Evolutionary conservation across 176 grass and related monocot genomes (phyloP).

Genomic region (Miscanthus lutarioriparius): DNA sequence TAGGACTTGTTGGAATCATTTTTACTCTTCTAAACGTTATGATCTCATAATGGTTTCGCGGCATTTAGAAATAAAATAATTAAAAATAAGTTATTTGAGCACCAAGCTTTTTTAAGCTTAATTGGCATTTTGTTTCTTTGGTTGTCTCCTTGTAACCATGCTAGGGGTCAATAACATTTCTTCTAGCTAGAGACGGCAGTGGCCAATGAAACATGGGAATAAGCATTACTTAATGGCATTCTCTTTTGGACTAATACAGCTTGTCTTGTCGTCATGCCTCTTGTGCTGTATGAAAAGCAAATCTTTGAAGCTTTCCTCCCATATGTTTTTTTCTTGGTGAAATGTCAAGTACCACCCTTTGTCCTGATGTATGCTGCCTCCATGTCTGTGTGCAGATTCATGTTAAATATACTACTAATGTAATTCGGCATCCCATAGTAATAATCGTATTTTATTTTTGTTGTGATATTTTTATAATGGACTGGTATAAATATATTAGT

Average conservation of each 20-base stretch:
- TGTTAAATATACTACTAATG: background rate
- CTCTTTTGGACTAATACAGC: slow-evolving; percentile 37
- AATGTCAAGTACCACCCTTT: slow-evolving; percentile 34
- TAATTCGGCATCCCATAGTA: slow-evolving; percentile 9
- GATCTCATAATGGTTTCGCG: background rate
- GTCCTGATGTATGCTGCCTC: slow-evolving; percentile 5
- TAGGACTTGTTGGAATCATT: background rate
- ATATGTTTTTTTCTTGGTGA: slow-evolving; percentile 1
- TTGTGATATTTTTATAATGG: background rate
- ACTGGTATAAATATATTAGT: background rate
- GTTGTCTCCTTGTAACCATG: slow-evolving; percentile 22
- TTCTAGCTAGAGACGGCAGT: slow-evolving; percentile 6
- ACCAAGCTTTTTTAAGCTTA: background rate
- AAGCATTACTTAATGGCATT: slow-evolving; percentile 6
- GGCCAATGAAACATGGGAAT: slow-evolving; percentile 15
- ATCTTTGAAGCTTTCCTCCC: slow-evolving; percentile 23
- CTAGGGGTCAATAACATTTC: background rate
- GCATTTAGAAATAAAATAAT: background rate
- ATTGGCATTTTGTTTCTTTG: background rate
- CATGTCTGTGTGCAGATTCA: background rate
- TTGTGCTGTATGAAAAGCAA: slow-evolving; percentile 37
- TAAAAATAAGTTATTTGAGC: background rate
- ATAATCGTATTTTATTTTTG: slow-evolving; percentile 14
- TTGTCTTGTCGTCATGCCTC: slow-evolving; percentile 32
- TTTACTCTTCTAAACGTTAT: background rate